Evolutionary conservation across 2,329 filamentous ascomycete genomes (phyloP), one percentile per base, ranked within the genome.

Genomic region (Trichoderma semiorbis): DNA sequence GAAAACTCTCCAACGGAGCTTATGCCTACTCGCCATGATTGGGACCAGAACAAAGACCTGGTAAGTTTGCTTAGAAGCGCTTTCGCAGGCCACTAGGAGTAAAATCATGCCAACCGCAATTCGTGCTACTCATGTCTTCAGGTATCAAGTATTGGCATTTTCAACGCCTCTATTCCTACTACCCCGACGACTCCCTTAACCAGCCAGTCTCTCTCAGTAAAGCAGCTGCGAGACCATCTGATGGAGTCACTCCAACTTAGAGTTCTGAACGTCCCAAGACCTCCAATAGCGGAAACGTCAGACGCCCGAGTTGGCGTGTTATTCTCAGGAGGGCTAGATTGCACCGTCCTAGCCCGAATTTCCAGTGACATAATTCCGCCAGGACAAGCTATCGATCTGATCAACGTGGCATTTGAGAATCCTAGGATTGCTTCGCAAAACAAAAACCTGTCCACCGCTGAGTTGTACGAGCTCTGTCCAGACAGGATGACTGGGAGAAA

Each of bases 351-450:
- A 63, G 95, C 95, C 26, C 89, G 94, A 57, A 82, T 98, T 28
- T 85, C 88, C 12, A 93, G 97, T 78, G 92, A 97, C 14, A 81
- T 97, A 3, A 79, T 98, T 2, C 92, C 93, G 0, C 16, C 78
- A 0, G 81, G 86, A 5, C 91, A 97, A 77, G 84, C 87, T 1
- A 90, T 99, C 73, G 96, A 98, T 78, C 85, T 99, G 10, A 87
- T 99, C 74, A 99, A 99, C 75, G 95, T 99, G 60, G 96, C 95
- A 0, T 99, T 99, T 77, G 93, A 99, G 80, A 99, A 99, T 75
- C 95, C 95, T 0, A 88, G 93, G 36, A 89, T 91, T 74, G 90
- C 87, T 72, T 90, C 85, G 3, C 85, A 88, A 57, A 81, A 88
- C 14, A 83, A 83, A 24, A 73, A 72, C 7, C 71, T 76, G 3